Percentiles rank a stretch among this genome's conserved stretches.
Evolutionary conservation across 2,329 filamentous ascomycete species (phyloP).

Genomic region (Clarireedia sp.): DNA sequence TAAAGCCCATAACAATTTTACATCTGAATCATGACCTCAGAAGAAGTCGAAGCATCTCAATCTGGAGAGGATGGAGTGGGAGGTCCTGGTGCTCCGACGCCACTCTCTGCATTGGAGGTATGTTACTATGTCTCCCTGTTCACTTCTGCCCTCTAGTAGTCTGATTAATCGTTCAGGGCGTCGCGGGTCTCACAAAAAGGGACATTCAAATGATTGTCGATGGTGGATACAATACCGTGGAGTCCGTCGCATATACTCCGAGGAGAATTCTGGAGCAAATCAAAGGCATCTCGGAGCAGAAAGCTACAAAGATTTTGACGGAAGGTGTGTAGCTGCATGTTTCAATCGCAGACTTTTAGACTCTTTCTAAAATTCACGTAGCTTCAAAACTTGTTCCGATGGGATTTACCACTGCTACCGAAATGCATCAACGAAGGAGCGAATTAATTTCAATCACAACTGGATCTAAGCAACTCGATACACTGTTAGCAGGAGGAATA

Average conservation of each 20-base stretch:
- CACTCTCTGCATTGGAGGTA: constrained; percentile 79
- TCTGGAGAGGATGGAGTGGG: constrained; percentile 68
- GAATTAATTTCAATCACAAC: constrained; percentile 98
- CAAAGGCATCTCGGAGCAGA: constrained; percentile 96
- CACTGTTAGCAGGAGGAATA: constrained; percentile 83
- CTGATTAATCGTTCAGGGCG: constrained; percentile 49
- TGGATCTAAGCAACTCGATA: constrained; percentile 95
- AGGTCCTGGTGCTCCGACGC: constrained; percentile 89
- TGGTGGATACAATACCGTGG: constrained; percentile 89
- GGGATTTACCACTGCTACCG: constrained; percentile 97
- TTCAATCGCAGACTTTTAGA: background rate
- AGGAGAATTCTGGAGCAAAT: constrained; percentile 82
- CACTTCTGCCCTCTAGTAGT: background rate
- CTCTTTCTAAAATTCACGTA: constrained; percentile 31
- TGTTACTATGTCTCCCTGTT: background rate
- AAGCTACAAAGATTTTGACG: constrained; percentile 81
- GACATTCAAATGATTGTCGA: constrained; percentile 92
- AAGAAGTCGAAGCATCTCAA: constrained; percentile 52
- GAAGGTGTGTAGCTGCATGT: constrained; percentile 54
- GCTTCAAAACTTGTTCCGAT: constrained; percentile 95
- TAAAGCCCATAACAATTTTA: too few species aligned
- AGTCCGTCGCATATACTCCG: constrained; percentile 88
- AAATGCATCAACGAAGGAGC: constrained; percentile 95
- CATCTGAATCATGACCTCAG: constrained; percentile 22
- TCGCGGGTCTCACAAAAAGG: constrained; percentile 83